Evolutionary conservation across 345 rosid genomes (phyloP), one percentile per base, ranked within the genome.

Genomic region (Lepidium didymum): DNA sequence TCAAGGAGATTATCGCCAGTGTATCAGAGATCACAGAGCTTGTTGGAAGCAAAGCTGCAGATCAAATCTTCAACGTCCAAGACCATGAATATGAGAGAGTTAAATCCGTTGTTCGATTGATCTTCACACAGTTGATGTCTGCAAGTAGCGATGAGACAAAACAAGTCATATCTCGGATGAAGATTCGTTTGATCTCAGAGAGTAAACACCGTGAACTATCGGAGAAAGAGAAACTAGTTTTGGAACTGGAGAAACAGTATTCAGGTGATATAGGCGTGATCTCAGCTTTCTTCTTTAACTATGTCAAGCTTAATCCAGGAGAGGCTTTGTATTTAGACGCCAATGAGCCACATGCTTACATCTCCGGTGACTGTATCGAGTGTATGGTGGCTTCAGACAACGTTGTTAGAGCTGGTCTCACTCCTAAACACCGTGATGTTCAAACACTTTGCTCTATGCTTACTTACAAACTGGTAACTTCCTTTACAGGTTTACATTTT

Each of bases 341-440:
- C 6, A 83, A 95, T 60, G 96, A 89, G 75, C 99, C 96, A 7
- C 99, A 95, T 52, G 99, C 99, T 2, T 95, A 95, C 45, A 61
- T 95, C 23, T 81, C 68, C 12, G 99, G 99, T 0, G 99, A 95
- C 33, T 95, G 97, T 75, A 44, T 91, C 0, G 99, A 95, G 63
- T 89, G 96, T 82, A 95, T 95, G 99, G 99, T 96, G 23, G 84
- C 99, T 50, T 95, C 99, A 8, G 97, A 95, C 79, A 95, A 91
- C 50, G 99, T 95, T 18, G 97, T 95, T 23, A 88, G 99, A 42
- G 97, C 99, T 70, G 99, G 99, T 70, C 96, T 95, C 49, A 95
- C 99, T 51, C 96, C 99, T 29, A 95, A 95, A 75, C 81, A 77
- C 62, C 83, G 93, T 21, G 99, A 95, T 64, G 74, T 87, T 59